Evolutionary conservation across 1,139 yeast species (phyloP).

Genomic region (Fermentozyma sake): DNA sequence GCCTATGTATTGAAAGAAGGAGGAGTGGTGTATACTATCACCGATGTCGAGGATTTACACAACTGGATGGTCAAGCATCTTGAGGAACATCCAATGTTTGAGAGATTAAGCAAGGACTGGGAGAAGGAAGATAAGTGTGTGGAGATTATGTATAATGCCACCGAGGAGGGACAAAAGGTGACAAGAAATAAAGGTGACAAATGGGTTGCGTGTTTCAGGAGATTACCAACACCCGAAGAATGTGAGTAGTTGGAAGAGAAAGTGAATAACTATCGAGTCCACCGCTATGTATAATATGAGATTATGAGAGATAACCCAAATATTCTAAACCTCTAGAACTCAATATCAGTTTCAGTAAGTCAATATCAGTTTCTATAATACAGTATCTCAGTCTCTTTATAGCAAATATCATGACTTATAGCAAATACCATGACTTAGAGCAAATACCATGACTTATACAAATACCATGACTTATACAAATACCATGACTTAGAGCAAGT

Average conservation of each 20-base stretch:
- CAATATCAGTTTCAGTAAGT: too few relatives aligned
- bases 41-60: conserved; percentile 92
- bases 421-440: too few relatives aligned
- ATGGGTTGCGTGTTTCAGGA: conserved; percentile 81
- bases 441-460: too few relatives aligned
- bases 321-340: too few relatives aligned
- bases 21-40: conserved; percentile 88
- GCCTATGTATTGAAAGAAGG: conserved; percentile 86
- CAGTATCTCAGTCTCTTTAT: too few relatives aligned
- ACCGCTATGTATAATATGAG: too few relatives aligned
- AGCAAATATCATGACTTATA: too few relatives aligned
- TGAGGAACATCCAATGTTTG: conserved; percentile 86
- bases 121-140: conserved; percentile 80
- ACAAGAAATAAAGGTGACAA: conserved; percentile 83
- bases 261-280: too few relatives aligned
- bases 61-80: conserved; percentile 95
- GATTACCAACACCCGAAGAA: conserved; percentile 58
- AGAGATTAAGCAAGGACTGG: conserved; percentile 75
- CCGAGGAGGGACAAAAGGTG: conserved; percentile 98
- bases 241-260: conserved; percentile 22
- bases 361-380: too few relatives aligned
- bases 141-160: conserved; percentile 77
- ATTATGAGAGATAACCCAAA: too few relatives aligned
- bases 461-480: too few relatives aligned
- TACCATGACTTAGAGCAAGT: too few relatives aligned